Evolutionary conservation across 2,329 filamentous ascomycete genomes (phyloP), one percentile per base, ranked within the genome.

Genomic region (Fusarium redolens): DNA sequence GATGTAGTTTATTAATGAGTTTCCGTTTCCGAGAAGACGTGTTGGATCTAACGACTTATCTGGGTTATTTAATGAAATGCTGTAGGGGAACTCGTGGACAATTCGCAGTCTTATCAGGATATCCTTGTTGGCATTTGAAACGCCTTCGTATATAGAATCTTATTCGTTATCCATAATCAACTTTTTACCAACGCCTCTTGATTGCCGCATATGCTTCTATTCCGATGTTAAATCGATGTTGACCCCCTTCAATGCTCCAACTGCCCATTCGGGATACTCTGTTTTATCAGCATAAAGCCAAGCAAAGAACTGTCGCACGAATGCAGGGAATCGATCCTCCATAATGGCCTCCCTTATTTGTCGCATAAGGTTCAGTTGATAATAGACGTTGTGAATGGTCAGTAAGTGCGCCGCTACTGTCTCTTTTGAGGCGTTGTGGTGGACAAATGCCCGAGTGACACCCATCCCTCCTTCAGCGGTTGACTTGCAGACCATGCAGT

Each of bases 301-400:
- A 4, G 81, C 85, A 82, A 99, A 99, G 84, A 97, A 98, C 38
- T 88, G 83, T 74, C 85, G 90, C 69, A 98, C 80, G 77, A 96
- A 97, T 4, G 85, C 88, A 4, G 96, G 95, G 80, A 92, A 98
- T 57, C 86, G 83, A 79, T 97, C 95, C 69, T 92, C 92, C 12
- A 97, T 84, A 70, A 98, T 94, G 20, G 96, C 91, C 70, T 93
- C 86, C 67, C 96, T 88, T 17, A 91, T 89, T 68, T 89, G 85
- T 25, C 87, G 85, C 95, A 98, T 98, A 76, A 99, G 84, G 68
- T 92, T 88, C 60, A 99, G 86, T 80, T 97, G 90, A 79, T 97
- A 97, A 84, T 95, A 94, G 31, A 99, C 94, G 79, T 99, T 99
- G 82, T 99, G 96, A 79, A 98, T 94, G 2, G 94, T 97, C 61